phyloP scores from a whole-genome alignment of 2,329 filamentous ascomycete genomes.

The Trichoderma asperellum region DNA sequence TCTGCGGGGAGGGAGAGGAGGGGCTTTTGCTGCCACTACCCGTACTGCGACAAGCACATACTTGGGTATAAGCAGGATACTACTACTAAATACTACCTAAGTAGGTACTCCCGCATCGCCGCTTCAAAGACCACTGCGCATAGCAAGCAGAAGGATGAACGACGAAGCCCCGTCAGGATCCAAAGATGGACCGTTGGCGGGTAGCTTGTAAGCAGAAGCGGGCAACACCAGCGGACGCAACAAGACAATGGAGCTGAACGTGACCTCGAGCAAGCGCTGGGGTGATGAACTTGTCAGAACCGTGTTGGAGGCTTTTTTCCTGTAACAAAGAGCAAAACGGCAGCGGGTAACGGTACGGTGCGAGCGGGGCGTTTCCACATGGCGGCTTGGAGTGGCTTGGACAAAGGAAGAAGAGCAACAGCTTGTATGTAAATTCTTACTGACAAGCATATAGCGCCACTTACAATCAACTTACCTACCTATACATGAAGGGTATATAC shows the following conservation, averaged over 20 bases:
- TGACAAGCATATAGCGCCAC: background rate
- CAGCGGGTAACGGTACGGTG: conserved; percentile 29
- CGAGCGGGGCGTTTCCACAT: conserved; percentile 31
- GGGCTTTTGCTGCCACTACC: background rate
- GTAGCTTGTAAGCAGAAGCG: conserved; percentile 16
- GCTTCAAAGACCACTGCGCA: background rate
- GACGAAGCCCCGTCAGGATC: background rate
- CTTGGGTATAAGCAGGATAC: background rate
- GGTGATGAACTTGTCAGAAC: background rate
- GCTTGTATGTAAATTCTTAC: background rate
- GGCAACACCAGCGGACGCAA: conserved; percentile 13
- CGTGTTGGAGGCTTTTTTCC: background rate
- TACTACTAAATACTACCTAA: too few species aligned
- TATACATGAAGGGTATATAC: background rate
- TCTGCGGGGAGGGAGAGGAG: background rate
- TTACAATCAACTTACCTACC: background rate
- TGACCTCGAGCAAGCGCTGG: conserved; percentile 8
- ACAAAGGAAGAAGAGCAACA: background rate
- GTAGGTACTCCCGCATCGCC: background rate
- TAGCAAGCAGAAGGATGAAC: background rate
- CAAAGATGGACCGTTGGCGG: background rate
- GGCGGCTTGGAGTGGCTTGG: background rate
- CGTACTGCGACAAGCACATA: background rate
- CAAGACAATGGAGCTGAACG: background rate
- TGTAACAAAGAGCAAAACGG: conserved; percentile 11